Base-by-base conservation (phyloP, 1,284 basidiomycete genomes). In the Phellinidium pouzarii region DNA sequence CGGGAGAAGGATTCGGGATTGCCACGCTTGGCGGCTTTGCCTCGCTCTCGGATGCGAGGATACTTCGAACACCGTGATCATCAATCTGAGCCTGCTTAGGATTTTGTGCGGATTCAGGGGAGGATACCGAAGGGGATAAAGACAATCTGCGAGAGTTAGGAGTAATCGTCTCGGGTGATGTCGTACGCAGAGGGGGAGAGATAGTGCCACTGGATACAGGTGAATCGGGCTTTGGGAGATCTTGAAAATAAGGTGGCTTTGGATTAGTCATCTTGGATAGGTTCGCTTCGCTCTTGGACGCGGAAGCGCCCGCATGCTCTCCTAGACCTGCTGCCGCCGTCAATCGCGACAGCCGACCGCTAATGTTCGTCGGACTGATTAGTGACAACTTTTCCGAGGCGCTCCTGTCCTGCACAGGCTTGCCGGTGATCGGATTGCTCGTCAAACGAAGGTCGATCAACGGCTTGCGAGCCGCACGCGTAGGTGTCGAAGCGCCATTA, bases 391-490 rank as follows among this genome's bases (percentile, higher is more conserved):
- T 46, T 31, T 45, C 36, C 54, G 54, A 44, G 55, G 67, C 27
- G 64, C 60, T 26, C 34, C 42, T 50, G 25, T 20, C 31, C 14
- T 8, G 31, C 4, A 58, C 51, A 1, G 64, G 64, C 48, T 60
- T 60, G n/a, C 60, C 59, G 6, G 60, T 55, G 7, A 67, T 44
- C 6, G 69, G 68, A 34, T 62, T 61, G n/a, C 57, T 54, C 42
- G 61, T 60, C 8, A 62, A 57, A 14, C 66, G 68, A 52, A 78
- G 72, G 55, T 79, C 78, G 22, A 79, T 76, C 22, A 79, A 66
- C 0, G 78, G 78, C 57, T 74, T 77, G 63, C 61, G 25, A 68
- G 65, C 34, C 61, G 59, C 29, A n/a, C n/a, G n/a, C n/a, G n/a
- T n/a, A n/a, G n/a, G n/a, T 62, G 64, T 43, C 38, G 51, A 42